Percentiles rank a stretch among this genome's conserved stretches.
Conservation (phyloP, 306 rosid species). For the Gleditsia sinensis region DNA sequence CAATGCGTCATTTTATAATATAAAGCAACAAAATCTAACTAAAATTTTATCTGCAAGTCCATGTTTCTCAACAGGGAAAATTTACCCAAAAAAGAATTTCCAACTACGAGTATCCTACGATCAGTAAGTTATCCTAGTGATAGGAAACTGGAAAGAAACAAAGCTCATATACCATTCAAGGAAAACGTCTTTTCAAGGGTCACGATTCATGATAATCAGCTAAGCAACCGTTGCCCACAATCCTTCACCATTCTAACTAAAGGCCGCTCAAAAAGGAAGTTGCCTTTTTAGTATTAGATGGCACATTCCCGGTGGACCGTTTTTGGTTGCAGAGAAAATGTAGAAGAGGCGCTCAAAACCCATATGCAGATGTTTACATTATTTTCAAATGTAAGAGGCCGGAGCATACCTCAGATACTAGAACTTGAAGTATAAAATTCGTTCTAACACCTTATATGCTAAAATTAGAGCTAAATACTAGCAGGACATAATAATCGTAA, state of each 20-base stretch:
- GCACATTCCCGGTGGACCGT: not conserved
- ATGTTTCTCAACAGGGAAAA: not conserved
- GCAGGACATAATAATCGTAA: not conserved
- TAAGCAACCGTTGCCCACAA: not conserved
- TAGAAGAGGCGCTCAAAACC: not conserved
- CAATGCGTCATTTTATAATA: not conserved
- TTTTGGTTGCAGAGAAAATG: conserved; percentile 30
- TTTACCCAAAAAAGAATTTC: conserved; percentile 25
- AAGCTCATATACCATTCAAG: not conserved
- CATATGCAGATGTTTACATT: not conserved
- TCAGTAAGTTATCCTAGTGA: conserved; percentile 2
- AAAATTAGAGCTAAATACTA: not conserved
- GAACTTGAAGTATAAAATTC: not conserved
- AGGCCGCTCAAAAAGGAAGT: not conserved
- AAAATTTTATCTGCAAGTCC: not conserved
- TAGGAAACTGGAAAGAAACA: conserved; percentile 1
- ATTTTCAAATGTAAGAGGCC: not conserved
- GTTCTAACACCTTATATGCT: not conserved
- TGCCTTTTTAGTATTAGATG: not conserved
- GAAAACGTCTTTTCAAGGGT: not conserved
- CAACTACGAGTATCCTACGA: conserved; percentile 1
- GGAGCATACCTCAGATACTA: not conserved
- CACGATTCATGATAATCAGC: not conserved
- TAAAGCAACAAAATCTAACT: conserved; percentile 2
- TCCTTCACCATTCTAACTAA: not conserved